These are phyloP conservation scores for Beverwykella pulmonaria DNA, from an alignment of 495 filamentous ascomycete species.

Conservation along the genomic window DNA sequence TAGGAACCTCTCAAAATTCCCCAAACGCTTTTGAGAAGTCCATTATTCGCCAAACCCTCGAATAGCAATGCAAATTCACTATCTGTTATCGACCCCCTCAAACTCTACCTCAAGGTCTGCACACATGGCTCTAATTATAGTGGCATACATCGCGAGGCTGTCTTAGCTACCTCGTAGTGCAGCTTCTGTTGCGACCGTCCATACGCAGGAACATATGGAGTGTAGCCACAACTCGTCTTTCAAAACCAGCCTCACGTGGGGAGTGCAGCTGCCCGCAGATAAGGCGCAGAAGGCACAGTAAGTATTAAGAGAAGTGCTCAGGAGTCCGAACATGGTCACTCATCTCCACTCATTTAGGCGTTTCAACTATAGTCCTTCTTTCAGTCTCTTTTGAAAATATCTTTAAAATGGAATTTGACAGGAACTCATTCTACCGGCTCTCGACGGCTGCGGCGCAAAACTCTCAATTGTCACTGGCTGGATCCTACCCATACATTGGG, in stretches of 20 bases:
- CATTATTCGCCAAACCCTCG: neutral
- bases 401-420: constrained; percentile 6
- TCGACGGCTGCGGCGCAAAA: constrained; percentile 3
- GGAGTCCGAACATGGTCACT: neutral
- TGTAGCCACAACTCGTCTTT: neutral
- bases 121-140: neutral
- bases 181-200: neutral
- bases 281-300: neutral
- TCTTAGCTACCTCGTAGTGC: neutral
- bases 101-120: neutral
- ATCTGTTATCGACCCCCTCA: neutral
- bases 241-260: neutral
- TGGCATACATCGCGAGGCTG: neutral
- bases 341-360: neutral
- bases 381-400: neutral
- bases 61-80: neutral
- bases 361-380: constrained; percentile 8
- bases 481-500: neutral
- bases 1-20: neutral
- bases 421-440: neutral
- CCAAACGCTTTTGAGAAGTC: neutral
- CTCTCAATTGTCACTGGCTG: constrained; percentile 4
- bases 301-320: neutral
- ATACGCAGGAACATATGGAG: neutral
- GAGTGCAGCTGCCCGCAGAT: neutral